Conservation (phyloP, 1,139 yeast genomes). For the Debaryomyces sp. region DNA sequence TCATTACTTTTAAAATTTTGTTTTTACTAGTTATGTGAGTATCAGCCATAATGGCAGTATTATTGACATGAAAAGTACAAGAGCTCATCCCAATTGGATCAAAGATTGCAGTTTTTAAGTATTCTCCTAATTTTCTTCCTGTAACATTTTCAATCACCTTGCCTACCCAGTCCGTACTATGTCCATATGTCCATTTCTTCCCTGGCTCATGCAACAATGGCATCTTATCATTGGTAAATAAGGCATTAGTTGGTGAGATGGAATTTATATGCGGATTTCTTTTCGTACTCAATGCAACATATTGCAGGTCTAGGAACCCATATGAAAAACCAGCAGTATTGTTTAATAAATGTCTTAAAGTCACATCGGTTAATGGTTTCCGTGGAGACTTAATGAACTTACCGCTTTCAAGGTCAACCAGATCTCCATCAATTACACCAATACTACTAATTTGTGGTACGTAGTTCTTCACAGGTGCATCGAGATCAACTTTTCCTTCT, state of each 20-base stretch:
- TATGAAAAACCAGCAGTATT: constrained; percentile 58
- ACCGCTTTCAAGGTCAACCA: constrained; percentile 36
- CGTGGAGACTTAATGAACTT: constrained; percentile 30
- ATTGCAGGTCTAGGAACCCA: constrained; percentile 41
- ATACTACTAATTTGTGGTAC: constrained; percentile 46
- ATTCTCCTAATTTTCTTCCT: constrained; percentile 46
- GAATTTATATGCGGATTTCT: constrained; percentile 22
- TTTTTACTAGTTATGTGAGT: constrained; percentile 26
- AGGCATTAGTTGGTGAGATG: constrained; percentile 26
- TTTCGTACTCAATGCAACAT: constrained; percentile 22
- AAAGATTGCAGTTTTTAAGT: constrained; percentile 40
- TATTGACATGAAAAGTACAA: constrained; percentile 38
- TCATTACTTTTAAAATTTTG: constrained; percentile 18
- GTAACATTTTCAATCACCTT: constrained; percentile 45
- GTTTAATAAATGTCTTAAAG: constrained; percentile 50
- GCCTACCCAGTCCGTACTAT: constrained; percentile 57
- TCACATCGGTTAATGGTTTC: constrained; percentile 39
- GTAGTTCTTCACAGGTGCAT: constrained; percentile 40
- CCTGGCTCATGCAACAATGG: constrained; percentile 60
- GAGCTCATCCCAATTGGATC: constrained; percentile 46
- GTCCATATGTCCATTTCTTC: constrained; percentile 52
- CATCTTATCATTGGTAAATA: constrained; percentile 30
- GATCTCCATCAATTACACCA: constrained; percentile 41
- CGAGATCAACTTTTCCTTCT: constrained; percentile 43
- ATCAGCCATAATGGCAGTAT: constrained; percentile 26